Evolutionary conservation across 768 basidiomycete genomes (phyloP).

Genomic region (Podaxis sp.): DNA sequence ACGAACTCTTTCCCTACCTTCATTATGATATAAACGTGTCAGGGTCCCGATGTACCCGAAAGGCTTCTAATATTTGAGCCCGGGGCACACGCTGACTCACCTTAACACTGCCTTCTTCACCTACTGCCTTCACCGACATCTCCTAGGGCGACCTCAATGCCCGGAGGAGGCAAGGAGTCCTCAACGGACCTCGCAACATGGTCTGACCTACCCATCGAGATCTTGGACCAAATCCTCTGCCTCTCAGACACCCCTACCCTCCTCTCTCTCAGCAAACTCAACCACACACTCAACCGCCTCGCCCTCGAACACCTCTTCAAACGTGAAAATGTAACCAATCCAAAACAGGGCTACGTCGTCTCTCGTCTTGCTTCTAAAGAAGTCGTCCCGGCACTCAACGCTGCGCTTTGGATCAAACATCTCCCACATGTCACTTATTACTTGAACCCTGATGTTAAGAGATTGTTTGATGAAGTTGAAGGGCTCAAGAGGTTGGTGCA

Average conservation of each 20-base stretch:
- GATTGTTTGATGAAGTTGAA: not conserved
- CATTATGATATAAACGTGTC: too few species aligned
- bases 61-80: too few species aligned
- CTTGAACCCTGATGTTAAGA: not conserved
- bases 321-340: not conserved
- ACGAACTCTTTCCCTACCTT: too few species aligned
- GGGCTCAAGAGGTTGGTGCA: not conserved
- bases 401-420: not conserved
- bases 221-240: not conserved
- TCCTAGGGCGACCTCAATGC: not conserved
- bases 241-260: constrained; percentile 1
- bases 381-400: not conserved
- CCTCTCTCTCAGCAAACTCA: not conserved
- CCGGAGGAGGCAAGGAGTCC: not conserved
- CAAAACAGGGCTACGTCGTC: not conserved
- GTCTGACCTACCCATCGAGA: constrained; percentile 5
- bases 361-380: not conserved
- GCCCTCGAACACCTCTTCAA: not conserved
- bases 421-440: not conserved
- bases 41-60: too few species aligned
- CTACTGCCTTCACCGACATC: not conserved
- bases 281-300: not conserved
- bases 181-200: not conserved
- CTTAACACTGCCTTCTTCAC: too few species aligned
- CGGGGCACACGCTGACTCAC: too few species aligned